Percentiles rank a stretch among this genome's conserved stretches.
These are phyloP conservation scores for Aspergillus persii DNA, from an alignment of 2,329 filamentous ascomycete species.

Conservation along the genomic window DNA sequence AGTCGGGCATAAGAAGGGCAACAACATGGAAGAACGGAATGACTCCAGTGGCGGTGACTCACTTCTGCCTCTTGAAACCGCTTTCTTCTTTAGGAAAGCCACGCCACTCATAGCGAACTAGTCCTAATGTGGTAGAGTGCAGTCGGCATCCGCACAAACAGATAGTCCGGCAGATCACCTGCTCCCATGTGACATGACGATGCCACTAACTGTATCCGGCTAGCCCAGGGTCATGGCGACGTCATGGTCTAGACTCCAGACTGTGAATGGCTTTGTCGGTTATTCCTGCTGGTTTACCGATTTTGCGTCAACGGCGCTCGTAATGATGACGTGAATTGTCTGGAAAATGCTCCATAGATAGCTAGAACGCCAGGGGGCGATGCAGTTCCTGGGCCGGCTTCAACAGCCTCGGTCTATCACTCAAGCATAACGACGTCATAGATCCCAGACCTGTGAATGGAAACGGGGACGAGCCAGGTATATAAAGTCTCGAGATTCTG, in stretches of 20 bases:
- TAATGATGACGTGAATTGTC: slow-evolving; percentile 9
- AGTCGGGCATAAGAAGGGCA: not conserved
- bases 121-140: not conserved
- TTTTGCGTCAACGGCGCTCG: not conserved
- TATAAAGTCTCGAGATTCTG: slow-evolving; percentile 19
- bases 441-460: not conserved
- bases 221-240: slow-evolving; percentile 6
- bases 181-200: not conserved
- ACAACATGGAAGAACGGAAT: no score
- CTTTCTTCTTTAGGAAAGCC: not conserved
- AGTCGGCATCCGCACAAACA: not conserved
- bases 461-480: slow-evolving; percentile 8
- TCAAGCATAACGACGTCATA: slow-evolving; percentile 20
- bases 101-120: not conserved
- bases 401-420: not conserved
- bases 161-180: slow-evolving; percentile 9
- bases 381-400: not conserved
- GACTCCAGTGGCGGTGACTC: slow-evolving; percentile 16
- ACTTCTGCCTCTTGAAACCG: slow-evolving; percentile 8
- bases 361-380: not conserved
- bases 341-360: not conserved
- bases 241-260: slow-evolving; percentile 9
- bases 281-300: no score
- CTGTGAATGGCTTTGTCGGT: not conserved
- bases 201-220: not conserved